Evolutionary conservation across 2,329 filamentous ascomycete species (phyloP).

Genomic region (Claviceps pazoutovae): DNA sequence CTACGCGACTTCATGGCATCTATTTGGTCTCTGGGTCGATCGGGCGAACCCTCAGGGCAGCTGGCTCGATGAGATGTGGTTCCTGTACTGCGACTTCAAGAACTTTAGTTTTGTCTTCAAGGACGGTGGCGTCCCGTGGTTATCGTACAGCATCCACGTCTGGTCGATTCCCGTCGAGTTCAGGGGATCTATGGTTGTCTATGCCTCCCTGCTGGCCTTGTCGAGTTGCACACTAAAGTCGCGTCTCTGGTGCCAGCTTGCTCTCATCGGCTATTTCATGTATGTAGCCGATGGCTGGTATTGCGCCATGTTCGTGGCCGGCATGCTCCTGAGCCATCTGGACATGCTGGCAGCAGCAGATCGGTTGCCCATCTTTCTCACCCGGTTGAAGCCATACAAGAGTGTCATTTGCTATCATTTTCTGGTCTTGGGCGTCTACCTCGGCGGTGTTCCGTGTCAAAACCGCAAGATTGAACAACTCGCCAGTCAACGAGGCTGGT

Average conservation of each 20-base stretch:
- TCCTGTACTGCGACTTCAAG: constrained; percentile 42
- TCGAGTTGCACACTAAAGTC: constrained; percentile 39
- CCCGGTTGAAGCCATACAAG: constrained; percentile 32
- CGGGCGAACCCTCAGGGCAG: constrained; percentile 24
- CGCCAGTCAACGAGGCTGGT: constrained; percentile 43
- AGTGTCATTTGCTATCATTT: constrained; percentile 36
- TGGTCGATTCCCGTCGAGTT: constrained; percentile 54
- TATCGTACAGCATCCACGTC: constrained; percentile 38
- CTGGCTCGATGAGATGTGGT: constrained; percentile 35
- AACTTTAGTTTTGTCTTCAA: constrained; percentile 57
- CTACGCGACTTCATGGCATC: constrained; percentile 36
- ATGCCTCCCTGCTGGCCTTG: constrained; percentile 41
- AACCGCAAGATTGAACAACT: constrained; percentile 34
- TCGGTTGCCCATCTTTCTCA: constrained; percentile 36
- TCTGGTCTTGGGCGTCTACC: constrained; percentile 37
- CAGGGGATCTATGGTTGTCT: constrained; percentile 49
- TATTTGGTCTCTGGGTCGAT: constrained; percentile 32
- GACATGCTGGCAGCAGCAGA: constrained; percentile 37
- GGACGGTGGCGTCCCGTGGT: constrained; percentile 39
- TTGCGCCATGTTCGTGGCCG: constrained; percentile 44
- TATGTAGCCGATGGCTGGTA: constrained; percentile 53
- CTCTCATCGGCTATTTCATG: constrained; percentile 49
- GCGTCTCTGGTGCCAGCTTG: constrained; percentile 38
- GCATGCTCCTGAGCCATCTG: constrained; percentile 49
- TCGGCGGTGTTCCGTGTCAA: constrained; percentile 46